A percentile compares a stretch with the other conserved stretches of the same genome.
Conservation (phyloP, 208 protist species). For the Trichomonas tenax region DNA sequence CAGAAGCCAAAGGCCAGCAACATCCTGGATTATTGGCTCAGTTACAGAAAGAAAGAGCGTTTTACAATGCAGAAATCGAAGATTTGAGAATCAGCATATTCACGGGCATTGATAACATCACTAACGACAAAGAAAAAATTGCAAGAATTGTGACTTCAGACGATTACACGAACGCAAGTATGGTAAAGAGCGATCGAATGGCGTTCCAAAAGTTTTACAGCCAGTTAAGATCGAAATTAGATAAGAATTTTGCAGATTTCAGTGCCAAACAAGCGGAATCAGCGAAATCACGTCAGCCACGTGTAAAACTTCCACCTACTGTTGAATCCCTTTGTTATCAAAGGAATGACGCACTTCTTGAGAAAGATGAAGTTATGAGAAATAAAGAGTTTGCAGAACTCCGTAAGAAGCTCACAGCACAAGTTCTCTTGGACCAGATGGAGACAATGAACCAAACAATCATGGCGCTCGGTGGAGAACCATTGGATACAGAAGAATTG, state of each 20-base stretch:
- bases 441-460: not conserved
- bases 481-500: not conserved
- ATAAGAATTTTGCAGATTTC: not conserved
- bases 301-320: not conserved
- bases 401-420: not conserved
- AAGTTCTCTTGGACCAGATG: not conserved
- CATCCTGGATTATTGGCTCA: not conserved
- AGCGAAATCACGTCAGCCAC: not conserved
- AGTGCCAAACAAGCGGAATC: not conserved
- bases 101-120: not conserved
- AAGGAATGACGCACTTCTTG: not conserved
- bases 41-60: not conserved
- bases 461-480: not conserved
- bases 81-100: not conserved
- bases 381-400: not conserved
- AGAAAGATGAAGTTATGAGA: not conserved
- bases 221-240: not conserved
- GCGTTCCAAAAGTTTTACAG: not conserved
- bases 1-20: not conserved
- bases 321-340: not conserved
- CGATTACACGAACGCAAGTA: not conserved
- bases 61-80: conserved; percentile 5
- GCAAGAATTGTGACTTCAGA: not conserved
- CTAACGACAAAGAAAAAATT: not conserved
- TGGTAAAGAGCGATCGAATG: not conserved